Percentiles rank a stretch among this genome's conserved stretches.
These are phyloP conservation scores for Penicillium sp. DNA, from an alignment of 2,329 filamentous ascomycete genomes.

Conservation along the genomic window DNA sequence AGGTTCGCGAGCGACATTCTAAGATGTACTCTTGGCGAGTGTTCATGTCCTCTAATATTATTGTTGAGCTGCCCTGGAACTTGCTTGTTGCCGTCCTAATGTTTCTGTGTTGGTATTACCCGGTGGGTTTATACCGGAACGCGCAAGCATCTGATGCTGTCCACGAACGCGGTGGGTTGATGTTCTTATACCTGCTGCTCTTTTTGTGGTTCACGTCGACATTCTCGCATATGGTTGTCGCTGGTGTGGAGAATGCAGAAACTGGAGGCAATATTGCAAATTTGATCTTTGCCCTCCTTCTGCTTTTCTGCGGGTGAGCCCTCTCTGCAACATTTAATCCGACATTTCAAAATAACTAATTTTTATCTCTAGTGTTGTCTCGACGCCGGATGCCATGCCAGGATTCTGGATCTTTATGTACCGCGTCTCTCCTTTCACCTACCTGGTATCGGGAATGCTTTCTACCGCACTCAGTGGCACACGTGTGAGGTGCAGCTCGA, in stretches of 20 bases:
- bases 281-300: neutral
- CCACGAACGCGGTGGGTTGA: constrained; percentile 60
- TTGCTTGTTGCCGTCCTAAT: constrained; percentile 61
- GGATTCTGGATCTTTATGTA: constrained; percentile 14
- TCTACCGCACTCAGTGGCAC: constrained; percentile 1
- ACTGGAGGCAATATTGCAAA: constrained; percentile 31
- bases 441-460: constrained; percentile 7
- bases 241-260: constrained; percentile 42
- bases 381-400: neutral
- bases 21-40: constrained; percentile 73
- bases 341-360: too few relatives aligned
- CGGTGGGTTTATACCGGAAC: constrained; percentile 48
- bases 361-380: neutral
- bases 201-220: constrained; percentile 71
- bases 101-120: constrained; percentile 69
- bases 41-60: constrained; percentile 70
- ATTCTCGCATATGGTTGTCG: constrained; percentile 72
- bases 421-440: constrained; percentile 11
- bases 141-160: constrained; percentile 36
- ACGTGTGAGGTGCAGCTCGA: neutral
- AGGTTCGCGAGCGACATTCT: constrained; percentile 62
- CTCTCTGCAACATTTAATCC: too few relatives aligned
- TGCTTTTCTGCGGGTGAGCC: constrained; percentile 1
- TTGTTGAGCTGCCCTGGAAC: constrained; percentile 70
- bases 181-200: constrained; percentile 65